Evolutionary conservation across 2,329 filamentous ascomycete genomes (phyloP).

Genomic region (Grosmannia huntii): DNA sequence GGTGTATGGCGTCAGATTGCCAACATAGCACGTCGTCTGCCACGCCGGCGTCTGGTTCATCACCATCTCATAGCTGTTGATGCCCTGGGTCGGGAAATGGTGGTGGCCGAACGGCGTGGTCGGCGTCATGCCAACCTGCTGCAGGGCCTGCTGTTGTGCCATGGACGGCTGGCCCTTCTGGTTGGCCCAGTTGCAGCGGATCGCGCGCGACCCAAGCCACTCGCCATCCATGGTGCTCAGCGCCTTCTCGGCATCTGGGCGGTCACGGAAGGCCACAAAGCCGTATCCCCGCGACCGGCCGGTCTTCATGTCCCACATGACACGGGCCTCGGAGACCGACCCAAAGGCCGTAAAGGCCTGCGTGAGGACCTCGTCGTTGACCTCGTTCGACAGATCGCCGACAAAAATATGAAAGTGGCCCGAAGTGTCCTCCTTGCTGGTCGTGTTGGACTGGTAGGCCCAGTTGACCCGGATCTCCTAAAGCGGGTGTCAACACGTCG

Average conservation of each 20-base stretch:
- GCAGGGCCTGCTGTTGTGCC: slow-evolving; percentile 94
- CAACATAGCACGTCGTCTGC: slow-evolving; percentile 98
- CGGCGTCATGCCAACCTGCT: slow-evolving; percentile 94
- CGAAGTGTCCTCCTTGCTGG: slow-evolving; percentile 92
- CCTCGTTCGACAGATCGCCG: slow-evolving; percentile 93
- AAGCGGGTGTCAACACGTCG: not conserved
- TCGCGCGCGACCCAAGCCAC: slow-evolving; percentile 95
- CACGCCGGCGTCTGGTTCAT: slow-evolving; percentile 88
- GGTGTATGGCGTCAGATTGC: slow-evolving; percentile 90
- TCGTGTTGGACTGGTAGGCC: slow-evolving; percentile 94
- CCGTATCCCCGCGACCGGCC: slow-evolving; percentile 94
- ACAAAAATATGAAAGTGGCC: slow-evolving; percentile 99
- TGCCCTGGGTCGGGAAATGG: slow-evolving; percentile 92
- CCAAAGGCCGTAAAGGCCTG: slow-evolving; percentile 96
- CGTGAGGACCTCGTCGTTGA: slow-evolving; percentile 88
- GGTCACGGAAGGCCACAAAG: slow-evolving; percentile 94
- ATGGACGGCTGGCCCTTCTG: slow-evolving; percentile 99
- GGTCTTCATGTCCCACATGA: slow-evolving; percentile 99
- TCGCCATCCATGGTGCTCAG: slow-evolving; percentile 97
- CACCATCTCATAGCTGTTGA: slow-evolving; percentile 97
- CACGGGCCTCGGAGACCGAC: slow-evolving; percentile 88
- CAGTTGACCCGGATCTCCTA: slow-evolving; percentile 99
- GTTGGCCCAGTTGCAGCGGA: slow-evolving; percentile 99
- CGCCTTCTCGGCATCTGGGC: slow-evolving; percentile 86
- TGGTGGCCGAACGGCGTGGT: slow-evolving; percentile 94